Evolutionary conservation across 768 basidiomycete species (phyloP), one percentile per base, ranked within the genome.

Genomic region (Xerocomellus intermedius): DNA sequence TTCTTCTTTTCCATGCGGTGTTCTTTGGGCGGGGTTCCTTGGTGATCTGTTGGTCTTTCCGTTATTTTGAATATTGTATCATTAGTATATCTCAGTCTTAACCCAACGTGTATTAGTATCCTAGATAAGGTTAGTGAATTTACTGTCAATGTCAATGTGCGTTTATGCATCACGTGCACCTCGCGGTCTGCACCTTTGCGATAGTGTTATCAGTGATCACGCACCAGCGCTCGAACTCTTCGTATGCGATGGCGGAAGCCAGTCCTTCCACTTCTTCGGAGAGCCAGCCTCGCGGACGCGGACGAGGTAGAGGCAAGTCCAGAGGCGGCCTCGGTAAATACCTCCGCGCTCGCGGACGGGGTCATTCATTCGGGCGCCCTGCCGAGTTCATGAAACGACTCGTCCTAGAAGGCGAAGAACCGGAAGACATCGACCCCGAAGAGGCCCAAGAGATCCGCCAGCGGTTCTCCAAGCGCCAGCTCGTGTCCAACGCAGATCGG

Each of bases 321-420:
- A 78, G 86, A 49, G 87, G 88, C 1, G 86, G 87, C 2, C 72
- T 83, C 4, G 88, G 88, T 0, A 91, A 90, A 71, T 87, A 86
- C 63, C 76, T 90, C 19, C 82, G 88, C 26, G 86, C 89, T 12
- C 73, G 85, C 4, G 89, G 89, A 4, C 73, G 85, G 41, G 84
- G 85, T 5, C 74, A 79, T 26, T 79, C 85, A 1, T 61, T 62
- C 10, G 85, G 86, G 2, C 83, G 86, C 36, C 83, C 84, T 5
- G 86, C 88, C 48, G 83, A 82, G 61, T 90, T 87, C 67, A 64
- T 70, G n/a, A 73, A 77, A 62, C 82, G 85, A 6, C 73, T 88
- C 8, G 46, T 84, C 8, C 74, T 89, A 4, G 85, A 86, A 56
- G 85, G 74, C 16, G 89, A 90, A 66, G 66, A 68, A 16, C 57